phyloP scores from a whole-genome alignment of 2,329 filamentous ascomycete species.

The Ceratocystis ficicola region DNA sequence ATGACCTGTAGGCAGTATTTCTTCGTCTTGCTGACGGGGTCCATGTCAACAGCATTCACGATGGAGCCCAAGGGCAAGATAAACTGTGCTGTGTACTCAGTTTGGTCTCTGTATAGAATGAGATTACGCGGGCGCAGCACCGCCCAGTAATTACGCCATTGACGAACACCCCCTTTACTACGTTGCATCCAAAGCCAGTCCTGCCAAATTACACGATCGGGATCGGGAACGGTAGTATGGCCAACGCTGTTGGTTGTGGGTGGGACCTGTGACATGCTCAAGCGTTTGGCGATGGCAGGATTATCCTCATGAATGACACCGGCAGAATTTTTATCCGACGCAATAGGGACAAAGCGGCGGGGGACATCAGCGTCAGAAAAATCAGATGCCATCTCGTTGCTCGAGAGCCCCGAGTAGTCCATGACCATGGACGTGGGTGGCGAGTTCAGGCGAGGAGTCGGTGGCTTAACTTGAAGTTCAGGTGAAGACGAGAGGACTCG shows the following conservation, averaged over 20 bases:
- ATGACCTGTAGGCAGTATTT: slow-evolving; percentile 83
- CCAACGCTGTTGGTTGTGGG: neutral
- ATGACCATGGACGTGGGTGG: slow-evolving; percentile 49
- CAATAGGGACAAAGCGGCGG: slow-evolving; percentile 24
- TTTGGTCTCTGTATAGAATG: slow-evolving; percentile 83
- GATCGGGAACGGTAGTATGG: slow-evolving; percentile 44
- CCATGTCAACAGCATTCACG: slow-evolving; percentile 84
- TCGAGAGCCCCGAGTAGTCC: slow-evolving; percentile 52
- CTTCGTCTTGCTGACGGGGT: slow-evolving; percentile 75
- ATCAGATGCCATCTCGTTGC: slow-evolving; percentile 64
- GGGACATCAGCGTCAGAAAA: slow-evolving; percentile 59
- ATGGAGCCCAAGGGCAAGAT: slow-evolving; percentile 68
- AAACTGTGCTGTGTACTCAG: slow-evolving; percentile 76
- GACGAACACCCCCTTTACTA: slow-evolving; percentile 67
- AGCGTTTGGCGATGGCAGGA: slow-evolving; percentile 16
- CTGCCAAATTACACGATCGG: slow-evolving; percentile 86
- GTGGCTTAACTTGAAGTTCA: slow-evolving; percentile 38
- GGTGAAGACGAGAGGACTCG: slow-evolving; percentile 47
- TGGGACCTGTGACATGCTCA: slow-evolving; percentile 12
- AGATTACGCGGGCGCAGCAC: slow-evolving; percentile 77
- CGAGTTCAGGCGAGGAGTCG: slow-evolving; percentile 29
- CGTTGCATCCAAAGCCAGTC: slow-evolving; percentile 79
- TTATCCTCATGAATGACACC: slow-evolving; percentile 30
- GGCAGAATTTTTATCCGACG: slow-evolving; percentile 36
- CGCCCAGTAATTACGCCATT: slow-evolving; percentile 93